Evolutionary conservation across 139 green algal species (phyloP).

Genomic region (Medakamo hakoo): DNA sequence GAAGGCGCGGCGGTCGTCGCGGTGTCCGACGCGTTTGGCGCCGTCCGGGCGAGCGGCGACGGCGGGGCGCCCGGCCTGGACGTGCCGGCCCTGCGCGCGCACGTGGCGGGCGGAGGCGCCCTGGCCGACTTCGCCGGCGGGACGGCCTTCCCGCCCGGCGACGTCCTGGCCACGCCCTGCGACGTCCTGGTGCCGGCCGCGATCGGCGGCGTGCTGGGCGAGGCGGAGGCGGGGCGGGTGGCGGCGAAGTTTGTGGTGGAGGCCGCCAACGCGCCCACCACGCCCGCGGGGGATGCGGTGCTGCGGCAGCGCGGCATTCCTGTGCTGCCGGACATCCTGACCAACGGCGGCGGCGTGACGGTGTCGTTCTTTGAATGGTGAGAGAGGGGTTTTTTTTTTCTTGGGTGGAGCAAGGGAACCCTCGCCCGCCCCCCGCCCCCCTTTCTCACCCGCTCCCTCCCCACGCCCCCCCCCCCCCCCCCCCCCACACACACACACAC

Average conservation of each 20-base stretch:
- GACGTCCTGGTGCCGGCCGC: conserved; percentile 85
- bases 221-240: conserved; percentile 19
- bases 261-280: conserved; percentile 75
- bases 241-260: conserved; percentile 60
- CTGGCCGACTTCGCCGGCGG: conserved; percentile 15
- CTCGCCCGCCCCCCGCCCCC: background rate
- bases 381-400: conserved; percentile 24
- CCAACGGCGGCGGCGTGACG: conserved; percentile 38
- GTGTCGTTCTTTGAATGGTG: conserved; percentile 78
- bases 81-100: conserved; percentile 38
- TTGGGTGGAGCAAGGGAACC: conserved; percentile 7
- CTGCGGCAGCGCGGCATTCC: conserved; percentile 27
- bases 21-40: conserved; percentile 56
- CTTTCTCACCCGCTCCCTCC: background rate
- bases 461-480: background rate
- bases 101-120: conserved; percentile 25
- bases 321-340: conserved; percentile 39
- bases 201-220: conserved; percentile 51
- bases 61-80: conserved; percentile 54
- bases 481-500: background rate
- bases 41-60: conserved; percentile 11
- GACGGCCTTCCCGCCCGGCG: conserved; percentile 19
- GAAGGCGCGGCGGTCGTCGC: conserved; percentile 58
- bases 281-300: conserved; percentile 35
- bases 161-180: conserved; percentile 54